These are phyloP conservation scores for Eimeria brunetti DNA, from an alignment of 169 alveolate genomes.

Conservation along the genomic window DNA sequence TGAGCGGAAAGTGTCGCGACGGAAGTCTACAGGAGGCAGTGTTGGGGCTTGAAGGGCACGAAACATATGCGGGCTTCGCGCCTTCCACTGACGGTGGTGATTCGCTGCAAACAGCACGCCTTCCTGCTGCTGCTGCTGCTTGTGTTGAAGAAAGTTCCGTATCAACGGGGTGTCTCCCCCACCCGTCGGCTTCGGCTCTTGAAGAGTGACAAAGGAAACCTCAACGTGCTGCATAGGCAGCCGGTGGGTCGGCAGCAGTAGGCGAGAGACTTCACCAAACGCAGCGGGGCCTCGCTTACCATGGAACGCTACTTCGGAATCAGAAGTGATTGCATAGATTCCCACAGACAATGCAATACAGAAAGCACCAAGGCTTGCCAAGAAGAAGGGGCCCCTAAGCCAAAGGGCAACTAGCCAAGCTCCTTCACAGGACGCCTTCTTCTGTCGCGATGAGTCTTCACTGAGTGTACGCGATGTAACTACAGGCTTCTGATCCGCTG, in stretches of 20 bases:
- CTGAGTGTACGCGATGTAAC: background rate
- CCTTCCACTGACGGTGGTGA: conserved; percentile 4
- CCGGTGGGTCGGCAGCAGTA: conserved; percentile 24
- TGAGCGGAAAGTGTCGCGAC: background rate
- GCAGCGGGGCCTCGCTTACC: conserved; percentile 12
- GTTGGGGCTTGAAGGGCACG: background rate
- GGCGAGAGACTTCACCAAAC: background rate
- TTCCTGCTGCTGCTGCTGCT: conserved; percentile 14
- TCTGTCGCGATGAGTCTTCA: background rate
- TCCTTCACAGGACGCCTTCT: conserved; percentile 5
- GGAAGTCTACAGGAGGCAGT: background rate
- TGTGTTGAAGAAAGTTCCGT: background rate
- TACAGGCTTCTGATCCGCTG: background rate
- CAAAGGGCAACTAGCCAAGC: conserved; percentile 74
- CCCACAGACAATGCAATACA: conserved; percentile 40
- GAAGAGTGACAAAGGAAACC: background rate
- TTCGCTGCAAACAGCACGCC: background rate
- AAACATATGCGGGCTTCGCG: background rate
- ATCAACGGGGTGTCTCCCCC: background rate
- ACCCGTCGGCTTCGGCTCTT: background rate
- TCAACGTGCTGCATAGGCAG: background rate
- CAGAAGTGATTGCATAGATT: conserved; percentile 19
- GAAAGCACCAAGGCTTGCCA: conserved; percentile 38
- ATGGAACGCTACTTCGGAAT: conserved; percentile 18
- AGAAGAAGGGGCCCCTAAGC: conserved; percentile 53